Conservation (phyloP, 331 rosid species). For the Phaseolus coccineus region DNA sequence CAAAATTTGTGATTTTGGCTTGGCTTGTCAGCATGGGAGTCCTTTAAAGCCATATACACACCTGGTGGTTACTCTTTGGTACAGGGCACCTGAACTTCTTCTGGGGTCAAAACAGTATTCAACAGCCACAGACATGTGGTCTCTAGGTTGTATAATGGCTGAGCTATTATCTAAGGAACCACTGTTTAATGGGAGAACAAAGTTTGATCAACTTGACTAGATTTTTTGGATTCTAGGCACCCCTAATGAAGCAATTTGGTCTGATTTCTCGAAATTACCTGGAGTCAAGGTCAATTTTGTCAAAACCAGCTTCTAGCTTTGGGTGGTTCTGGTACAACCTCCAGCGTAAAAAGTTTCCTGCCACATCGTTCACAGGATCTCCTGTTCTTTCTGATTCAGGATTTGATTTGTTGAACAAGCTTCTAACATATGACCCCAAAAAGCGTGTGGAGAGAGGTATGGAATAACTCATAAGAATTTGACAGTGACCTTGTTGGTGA, state of each 20-base stretch:
- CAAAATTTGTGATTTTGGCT: slow-evolving; percentile 95
- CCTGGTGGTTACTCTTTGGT: slow-evolving; percentile 98
- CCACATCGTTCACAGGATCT: slow-evolving; percentile 92
- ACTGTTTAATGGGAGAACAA: slow-evolving; percentile 85
- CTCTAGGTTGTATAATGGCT: slow-evolving; percentile 97
- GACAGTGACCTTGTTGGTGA: neutral
- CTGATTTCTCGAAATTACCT: slow-evolving; percentile 88
- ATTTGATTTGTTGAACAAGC: slow-evolving; percentile 94
- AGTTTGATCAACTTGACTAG: slow-evolving; percentile 96
- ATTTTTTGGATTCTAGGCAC: slow-evolving; percentile 87
- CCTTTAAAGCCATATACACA: slow-evolving; percentile 96
- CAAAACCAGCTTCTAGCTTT: slow-evolving; percentile 99
- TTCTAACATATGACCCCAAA: slow-evolving; percentile 94
- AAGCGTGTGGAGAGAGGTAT: slow-evolving; percentile 44
- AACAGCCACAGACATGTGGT: slow-evolving; percentile 98
- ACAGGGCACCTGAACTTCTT: slow-evolving; percentile 98
- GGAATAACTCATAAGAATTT: neutral
- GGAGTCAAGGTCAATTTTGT: slow-evolving; percentile 97
- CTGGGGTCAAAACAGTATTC: slow-evolving; percentile 86
- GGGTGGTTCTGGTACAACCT: slow-evolving; percentile 98
- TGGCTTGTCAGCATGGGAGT: slow-evolving; percentile 97
- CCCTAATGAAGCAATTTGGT: slow-evolving; percentile 94
- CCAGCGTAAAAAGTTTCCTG: slow-evolving; percentile 93
- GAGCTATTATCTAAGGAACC: slow-evolving; percentile 92
- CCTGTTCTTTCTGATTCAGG: slow-evolving; percentile 98